Evolutionary conservation across 2,329 filamentous ascomycete genomes (phyloP).

Genomic region (Cladosporium sp.): DNA sequence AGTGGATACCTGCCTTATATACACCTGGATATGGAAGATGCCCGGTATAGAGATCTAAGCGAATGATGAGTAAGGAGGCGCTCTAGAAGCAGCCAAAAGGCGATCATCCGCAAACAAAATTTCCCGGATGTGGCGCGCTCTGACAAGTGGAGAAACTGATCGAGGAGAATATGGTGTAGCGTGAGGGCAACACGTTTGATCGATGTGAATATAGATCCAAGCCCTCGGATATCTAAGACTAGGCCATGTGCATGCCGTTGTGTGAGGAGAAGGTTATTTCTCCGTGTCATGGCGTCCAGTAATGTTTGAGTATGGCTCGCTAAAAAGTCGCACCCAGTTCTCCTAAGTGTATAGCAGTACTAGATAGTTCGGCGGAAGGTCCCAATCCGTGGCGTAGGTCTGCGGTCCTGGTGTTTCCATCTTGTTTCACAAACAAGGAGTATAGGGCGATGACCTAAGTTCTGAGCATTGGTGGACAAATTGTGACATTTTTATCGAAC

Average conservation of each 20-base stretch:
- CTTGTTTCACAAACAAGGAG: background rate
- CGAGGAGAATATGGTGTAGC: background rate
- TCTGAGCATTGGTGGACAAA: background rate
- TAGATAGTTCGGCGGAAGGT: background rate
- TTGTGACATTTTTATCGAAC: background rate
- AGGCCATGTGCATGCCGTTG: background rate
- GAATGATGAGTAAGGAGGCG: background rate
- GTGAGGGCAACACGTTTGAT: background rate
- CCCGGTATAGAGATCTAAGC: background rate
- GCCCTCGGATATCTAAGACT: background rate
- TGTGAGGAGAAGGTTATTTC: background rate
- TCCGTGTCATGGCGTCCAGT: conserved; percentile 1
- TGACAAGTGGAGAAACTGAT: background rate
- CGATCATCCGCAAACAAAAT: background rate
- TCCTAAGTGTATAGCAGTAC: background rate
- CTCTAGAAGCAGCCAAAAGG: conserved; percentile 2
- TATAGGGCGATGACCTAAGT: background rate
- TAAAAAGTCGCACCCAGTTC: background rate
- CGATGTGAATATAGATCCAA: background rate
- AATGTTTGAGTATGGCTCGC: background rate
- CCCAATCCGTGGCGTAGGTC: background rate
- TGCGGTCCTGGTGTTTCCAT: background rate
- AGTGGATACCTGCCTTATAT: background rate
- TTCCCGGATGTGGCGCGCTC: background rate
- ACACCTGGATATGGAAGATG: background rate